Conservation (phyloP, 75 land plant genomes). For the Sequoia sempervirens region DNA sequence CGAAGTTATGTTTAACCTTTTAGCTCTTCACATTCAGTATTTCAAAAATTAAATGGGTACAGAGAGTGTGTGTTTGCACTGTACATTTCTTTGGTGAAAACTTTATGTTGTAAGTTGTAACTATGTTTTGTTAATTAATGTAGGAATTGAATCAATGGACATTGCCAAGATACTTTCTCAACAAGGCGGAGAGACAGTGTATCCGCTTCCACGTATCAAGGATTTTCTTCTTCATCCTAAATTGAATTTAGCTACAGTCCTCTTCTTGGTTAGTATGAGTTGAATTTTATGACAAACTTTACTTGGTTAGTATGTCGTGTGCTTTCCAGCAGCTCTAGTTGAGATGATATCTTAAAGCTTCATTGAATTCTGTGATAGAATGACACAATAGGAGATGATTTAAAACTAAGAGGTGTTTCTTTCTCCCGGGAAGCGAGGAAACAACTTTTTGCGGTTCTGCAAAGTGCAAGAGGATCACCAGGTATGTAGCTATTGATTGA, state of each 20-base stretch:
- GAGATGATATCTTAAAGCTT: background rate
- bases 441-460: conserved; percentile 93
- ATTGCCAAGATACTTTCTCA: conserved; percentile 74
- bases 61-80: background rate
- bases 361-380: conserved; percentile 25
- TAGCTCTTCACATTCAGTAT: background rate
- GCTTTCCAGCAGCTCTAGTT: background rate
- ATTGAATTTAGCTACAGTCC: conserved; percentile 76
- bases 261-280: conserved; percentile 71
- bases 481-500: conserved; percentile 29
- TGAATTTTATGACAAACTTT: background rate
- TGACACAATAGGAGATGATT: conserved; percentile 45
- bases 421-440: conserved; percentile 89
- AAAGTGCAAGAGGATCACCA: conserved; percentile 98
- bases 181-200: conserved; percentile 79
- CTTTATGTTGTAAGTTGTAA: background rate
- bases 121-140: conserved; percentile 15
- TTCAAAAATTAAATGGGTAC: background rate
- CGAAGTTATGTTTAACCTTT: background rate
- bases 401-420: conserved; percentile 58
- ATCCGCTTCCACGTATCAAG: conserved; percentile 78
- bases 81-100: background rate
- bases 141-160: conserved; percentile 87
- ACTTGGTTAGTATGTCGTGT: background rate
- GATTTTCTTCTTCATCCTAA: conserved; percentile 83